A percentile compares a stretch with the other conserved stretches of the same genome.
These are phyloP conservation scores for Ascosphaera pollenicola DNA, from an alignment of 2,329 filamentous ascomycete genomes.

Conservation along the genomic window DNA sequence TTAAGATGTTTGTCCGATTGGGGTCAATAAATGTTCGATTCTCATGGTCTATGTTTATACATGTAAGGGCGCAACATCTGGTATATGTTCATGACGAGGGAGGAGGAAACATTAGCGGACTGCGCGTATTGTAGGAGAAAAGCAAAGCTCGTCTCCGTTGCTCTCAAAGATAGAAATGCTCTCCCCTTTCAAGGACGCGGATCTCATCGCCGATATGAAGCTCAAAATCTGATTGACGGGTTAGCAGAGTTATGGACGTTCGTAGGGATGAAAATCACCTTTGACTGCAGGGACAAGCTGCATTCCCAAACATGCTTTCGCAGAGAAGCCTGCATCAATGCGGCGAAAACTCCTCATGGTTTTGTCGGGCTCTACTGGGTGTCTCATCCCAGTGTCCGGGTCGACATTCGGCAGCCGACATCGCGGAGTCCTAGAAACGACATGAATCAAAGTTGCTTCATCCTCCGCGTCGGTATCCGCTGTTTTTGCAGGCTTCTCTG, in stretches of 20 bases:
- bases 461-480: slow-evolving; percentile 8
- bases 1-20: no score
- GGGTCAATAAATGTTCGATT: no score
- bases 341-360: slow-evolving; percentile 27
- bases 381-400: slow-evolving; percentile 29
- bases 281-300: slow-evolving; percentile 20
- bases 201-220: slow-evolving; percentile 19
- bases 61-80: no score
- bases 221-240: slow-evolving; percentile 10
- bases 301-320: slow-evolving; percentile 30
- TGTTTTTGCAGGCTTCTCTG: not conserved
- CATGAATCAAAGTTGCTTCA: slow-evolving; percentile 16
- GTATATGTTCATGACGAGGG: no score
- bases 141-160: no score
- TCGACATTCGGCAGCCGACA: slow-evolving; percentile 38
- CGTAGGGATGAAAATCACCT: slow-evolving; percentile 6
- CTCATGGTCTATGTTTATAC: no score
- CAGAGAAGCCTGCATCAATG: slow-evolving; percentile 28
- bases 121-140: no score
- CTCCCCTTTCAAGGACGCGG: slow-evolving; percentile 19
- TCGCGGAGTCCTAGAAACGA: slow-evolving; percentile 34
- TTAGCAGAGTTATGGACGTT: no score
- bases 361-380: slow-evolving; percentile 24
- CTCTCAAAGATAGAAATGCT: slow-evolving; percentile 18
- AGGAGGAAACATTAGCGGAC: no score